Evolutionary conservation across 2,329 filamentous ascomycete species (phyloP), one percentile per base, ranked within the genome.

Genomic region (Fusarium newnesense): DNA sequence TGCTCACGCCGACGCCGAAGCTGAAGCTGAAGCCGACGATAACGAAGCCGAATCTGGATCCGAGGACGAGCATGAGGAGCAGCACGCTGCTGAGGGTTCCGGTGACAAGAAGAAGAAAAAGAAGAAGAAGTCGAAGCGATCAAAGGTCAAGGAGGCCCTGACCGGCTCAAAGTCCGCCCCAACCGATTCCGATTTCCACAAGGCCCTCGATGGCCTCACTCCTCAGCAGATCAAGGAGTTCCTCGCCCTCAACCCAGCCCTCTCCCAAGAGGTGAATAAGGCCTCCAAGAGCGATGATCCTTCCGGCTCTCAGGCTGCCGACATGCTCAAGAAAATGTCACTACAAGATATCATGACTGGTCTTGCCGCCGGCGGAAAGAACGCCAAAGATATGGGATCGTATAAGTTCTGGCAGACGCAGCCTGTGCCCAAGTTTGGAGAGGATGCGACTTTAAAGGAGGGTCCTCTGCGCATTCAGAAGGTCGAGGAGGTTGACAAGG

Each of bases 391-490:
- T 80, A 97, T 98, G 94, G 95, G 92, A 11, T 94, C 92, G 66
- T 98, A 98, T 88, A 98, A 97, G 84, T 99, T 99, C 85, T 99
- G 96, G 96, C 92, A 94, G 82, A 99, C 96, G 52, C 96, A 99
- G 83, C 96, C 96, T 2, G 96, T 99, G 67, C 93, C 94, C 57
- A 92, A 92, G 79, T 97, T 98, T 79, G 92, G 89, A 77, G 85
- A 91, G 81, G 82, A 86, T 67, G 76, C 79, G 19, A 83, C 86
- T 53, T 84, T 91, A 54, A 86, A 91, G 72, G 95, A 98, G 78
- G 96, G 96, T 0, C 94, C 95, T 1, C 93, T 99, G 80, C 93
- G 92, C 83, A 85, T 91, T 24, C 93, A 96, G 78, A 92, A 93
- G 67, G 88, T 93, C 21, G 94, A 95, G 39, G 88, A 94, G 68